Conservation (phyloP, 495 filamentous ascomycete genomes). For the Xylona heveae region DNA sequence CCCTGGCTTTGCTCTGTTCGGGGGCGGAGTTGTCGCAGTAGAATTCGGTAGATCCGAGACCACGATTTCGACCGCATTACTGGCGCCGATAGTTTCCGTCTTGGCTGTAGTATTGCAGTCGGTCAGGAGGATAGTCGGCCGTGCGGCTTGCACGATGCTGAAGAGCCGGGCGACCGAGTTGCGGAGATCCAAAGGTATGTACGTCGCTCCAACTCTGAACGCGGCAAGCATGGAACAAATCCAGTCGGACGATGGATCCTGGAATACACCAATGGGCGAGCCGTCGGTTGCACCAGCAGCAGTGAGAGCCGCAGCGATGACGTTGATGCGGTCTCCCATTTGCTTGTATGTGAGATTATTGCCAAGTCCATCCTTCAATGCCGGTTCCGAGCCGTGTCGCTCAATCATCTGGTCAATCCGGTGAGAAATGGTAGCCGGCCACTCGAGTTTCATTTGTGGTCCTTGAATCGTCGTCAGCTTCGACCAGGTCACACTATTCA, state of each 20-base stretch:
- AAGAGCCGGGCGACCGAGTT: conserved; percentile 15
- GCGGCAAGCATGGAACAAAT: conserved; percentile 31
- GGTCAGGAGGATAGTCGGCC: conserved; percentile 10
- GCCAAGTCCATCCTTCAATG: conserved; percentile 2
- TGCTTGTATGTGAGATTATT: too few species aligned
- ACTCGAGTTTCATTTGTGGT: conserved; percentile 7
- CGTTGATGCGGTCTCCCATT: too few species aligned
- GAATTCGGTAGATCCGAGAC: too few species aligned
- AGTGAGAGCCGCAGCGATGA: too few species aligned
- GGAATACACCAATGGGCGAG: conserved; percentile 8
- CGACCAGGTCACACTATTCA: too few species aligned
- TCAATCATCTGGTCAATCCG: conserved; percentile 16
- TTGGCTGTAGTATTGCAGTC: too few species aligned
- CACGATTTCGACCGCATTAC: too few species aligned
- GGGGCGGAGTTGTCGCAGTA: too few species aligned
- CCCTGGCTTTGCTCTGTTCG: conserved; percentile 6
- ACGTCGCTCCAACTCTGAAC: conserved; percentile 22
- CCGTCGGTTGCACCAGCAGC: too few species aligned
- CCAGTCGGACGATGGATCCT: conserved; percentile 20
- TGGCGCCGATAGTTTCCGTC: too few species aligned
- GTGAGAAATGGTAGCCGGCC: conserved; percentile 17
- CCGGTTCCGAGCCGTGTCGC: too few species aligned
- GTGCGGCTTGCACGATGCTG: conserved; percentile 9
- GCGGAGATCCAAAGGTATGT: conserved; percentile 29
- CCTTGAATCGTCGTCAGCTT: conserved; percentile 6